These are phyloP conservation scores for Hydrangea macrophylla DNA, from an alignment of 148 eudicot genomes.

Conservation along the genomic window DNA sequence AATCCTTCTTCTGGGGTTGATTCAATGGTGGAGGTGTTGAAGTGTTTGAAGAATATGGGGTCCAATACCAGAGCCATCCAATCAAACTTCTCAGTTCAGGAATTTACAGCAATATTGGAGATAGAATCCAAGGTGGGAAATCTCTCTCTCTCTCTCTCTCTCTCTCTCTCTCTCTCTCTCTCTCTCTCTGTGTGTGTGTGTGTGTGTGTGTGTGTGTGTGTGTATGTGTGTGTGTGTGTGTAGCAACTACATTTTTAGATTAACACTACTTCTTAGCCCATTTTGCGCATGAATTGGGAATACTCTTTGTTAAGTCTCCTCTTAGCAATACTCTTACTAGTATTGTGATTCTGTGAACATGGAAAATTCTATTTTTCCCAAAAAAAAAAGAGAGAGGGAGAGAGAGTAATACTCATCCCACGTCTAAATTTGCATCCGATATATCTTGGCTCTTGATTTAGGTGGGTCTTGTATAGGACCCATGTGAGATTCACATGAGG, in stretches of 20 bases:
- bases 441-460: no score
- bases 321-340: no score
- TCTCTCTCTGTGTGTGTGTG: neutral
- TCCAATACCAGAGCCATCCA: conserved; percentile 25
- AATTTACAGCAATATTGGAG: conserved; percentile 25
- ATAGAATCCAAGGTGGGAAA: conserved; percentile 26
- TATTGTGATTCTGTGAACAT: no score
- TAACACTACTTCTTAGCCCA: neutral
- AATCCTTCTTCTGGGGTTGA: conserved; percentile 39
- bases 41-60: conserved; percentile 25
- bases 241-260: no score
- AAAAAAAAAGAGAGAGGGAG: no score
- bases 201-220: no score
- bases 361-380: no score
- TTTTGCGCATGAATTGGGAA: no score
- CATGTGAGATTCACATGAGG: no score
- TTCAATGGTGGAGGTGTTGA: conserved; percentile 39
- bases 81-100: conserved; percentile 23
- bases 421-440: no score
- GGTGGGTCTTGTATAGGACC: no score
- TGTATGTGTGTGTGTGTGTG: neutral
- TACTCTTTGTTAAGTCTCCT: neutral
- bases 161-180: neutral
- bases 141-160: neutral
- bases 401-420: no score